A percentile compares a stretch with the other conserved stretches of the same genome.
Evolutionary conservation across 2,329 filamentous ascomycete species (phyloP).

Genomic region (Talaromyces islandicus): DNA sequence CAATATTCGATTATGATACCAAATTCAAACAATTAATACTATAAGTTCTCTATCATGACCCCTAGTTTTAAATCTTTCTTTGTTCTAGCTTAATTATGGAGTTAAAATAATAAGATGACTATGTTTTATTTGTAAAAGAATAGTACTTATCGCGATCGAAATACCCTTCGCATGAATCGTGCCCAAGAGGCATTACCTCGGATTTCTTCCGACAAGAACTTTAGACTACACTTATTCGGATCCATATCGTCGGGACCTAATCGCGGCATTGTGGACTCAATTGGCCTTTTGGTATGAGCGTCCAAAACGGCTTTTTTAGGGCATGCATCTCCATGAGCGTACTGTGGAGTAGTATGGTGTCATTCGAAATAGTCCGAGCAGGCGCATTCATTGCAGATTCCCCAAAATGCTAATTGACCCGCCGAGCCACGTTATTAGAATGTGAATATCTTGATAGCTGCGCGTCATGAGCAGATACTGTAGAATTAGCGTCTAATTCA

Average conservation of each 20-base stretch:
- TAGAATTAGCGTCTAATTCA: background rate
- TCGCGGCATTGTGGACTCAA: background rate
- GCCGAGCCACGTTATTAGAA: background rate
- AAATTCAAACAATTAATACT: too few relatives aligned
- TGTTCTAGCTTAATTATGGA: background rate
- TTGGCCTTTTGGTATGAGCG: background rate
- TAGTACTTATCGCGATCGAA: background rate
- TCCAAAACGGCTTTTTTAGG: background rate
- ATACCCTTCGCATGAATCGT: background rate
- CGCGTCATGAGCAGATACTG: background rate
- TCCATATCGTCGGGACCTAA: background rate
- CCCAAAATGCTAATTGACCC: background rate
- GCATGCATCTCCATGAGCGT: background rate
- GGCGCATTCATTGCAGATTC: background rate
- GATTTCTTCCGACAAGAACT: background rate
- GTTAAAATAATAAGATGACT: background rate
- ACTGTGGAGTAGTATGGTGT: slow-evolving; percentile 8
- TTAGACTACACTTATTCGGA: background rate
- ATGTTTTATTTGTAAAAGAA: background rate
- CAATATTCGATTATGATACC: too few relatives aligned
- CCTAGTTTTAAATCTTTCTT: background rate
- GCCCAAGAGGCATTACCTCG: background rate
- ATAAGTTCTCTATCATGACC: background rate
- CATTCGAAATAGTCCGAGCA: background rate
- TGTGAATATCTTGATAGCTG: background rate